phyloP scores from a whole-genome alignment of 2,329 filamentous ascomycete species.

The Alternaria ethzedia region DNA sequence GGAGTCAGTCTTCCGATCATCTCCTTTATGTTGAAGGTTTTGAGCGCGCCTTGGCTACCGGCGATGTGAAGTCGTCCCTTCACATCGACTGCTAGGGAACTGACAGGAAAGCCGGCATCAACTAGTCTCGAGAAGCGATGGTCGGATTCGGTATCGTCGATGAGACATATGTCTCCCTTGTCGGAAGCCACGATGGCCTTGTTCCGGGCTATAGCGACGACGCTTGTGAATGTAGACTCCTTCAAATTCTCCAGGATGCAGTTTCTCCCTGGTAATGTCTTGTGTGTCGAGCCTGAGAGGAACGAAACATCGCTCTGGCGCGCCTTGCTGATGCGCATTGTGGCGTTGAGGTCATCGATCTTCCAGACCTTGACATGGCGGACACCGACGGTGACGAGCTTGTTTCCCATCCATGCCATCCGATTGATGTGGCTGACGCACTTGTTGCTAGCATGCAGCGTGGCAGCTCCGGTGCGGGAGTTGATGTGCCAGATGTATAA shows the following conservation, averaged over 20 bases:
- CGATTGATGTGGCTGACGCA: constrained; percentile 86
- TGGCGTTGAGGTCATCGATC: constrained; percentile 69
- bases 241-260: constrained; percentile 81
- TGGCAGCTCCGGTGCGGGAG: constrained; percentile 78
- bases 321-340: constrained; percentile 52
- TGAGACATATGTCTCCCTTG: constrained; percentile 83
- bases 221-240: constrained; percentile 83
- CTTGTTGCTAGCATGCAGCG: constrained; percentile 84
- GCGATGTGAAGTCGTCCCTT: constrained; percentile 70
- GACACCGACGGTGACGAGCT: constrained; percentile 83
- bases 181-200: constrained; percentile 87
- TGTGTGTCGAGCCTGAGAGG: constrained; percentile 55
- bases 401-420: constrained; percentile 90
- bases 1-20: constrained; percentile 40
- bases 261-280: constrained; percentile 84
- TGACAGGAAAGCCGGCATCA: constrained; percentile 70
- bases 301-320: constrained; percentile 49
- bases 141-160: constrained; percentile 77
- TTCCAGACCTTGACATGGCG: constrained; percentile 95
- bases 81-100: constrained; percentile 67
- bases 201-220: constrained; percentile 72
- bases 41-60: constrained; percentile 66
- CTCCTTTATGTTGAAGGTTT: constrained; percentile 52
- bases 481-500: constrained; percentile 91
- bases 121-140: constrained; percentile 73